Base-by-base conservation (phyloP, 345 rosid genomes). In the Acer campestre region DNA sequence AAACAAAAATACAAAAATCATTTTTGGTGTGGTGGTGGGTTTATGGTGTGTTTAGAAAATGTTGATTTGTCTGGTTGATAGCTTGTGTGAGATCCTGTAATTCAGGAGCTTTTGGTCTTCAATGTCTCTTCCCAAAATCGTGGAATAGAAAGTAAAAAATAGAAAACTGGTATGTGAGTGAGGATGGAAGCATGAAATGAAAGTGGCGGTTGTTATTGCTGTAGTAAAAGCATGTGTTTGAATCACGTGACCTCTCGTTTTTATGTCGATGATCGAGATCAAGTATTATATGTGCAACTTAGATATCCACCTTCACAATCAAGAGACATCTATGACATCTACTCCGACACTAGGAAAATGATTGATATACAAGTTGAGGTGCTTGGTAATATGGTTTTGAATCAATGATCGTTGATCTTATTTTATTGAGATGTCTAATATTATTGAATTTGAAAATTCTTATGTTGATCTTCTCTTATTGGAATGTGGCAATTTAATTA, bases 31-130 rank as follows among this genome's bases (percentile, higher is more conserved):
- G 59, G 58, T 46, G 17, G 23, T 80, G 77, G 61, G 67, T 46
- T 77, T 75, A 53, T 53, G 69, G 75, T 42, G 46, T 51, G 38
- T 78, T 78, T 80, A 75, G 77, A 70, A 53, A 55, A 80, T 13
- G n/a, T 48, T 11, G 44, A 62, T 74, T 74, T 51, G 65, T 74
- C 75, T 82, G 88, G 88, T 79, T 29, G 67, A 77, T 10, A 75
- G 75, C 68, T 78, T 3, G 17, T 53, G 66, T 22, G 17, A 78
- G 87, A 87, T 83, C 90, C 88, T 80, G 38, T 46, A 70, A 83
- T 80, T 76, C 77, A 80, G 90, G 90, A 38, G 62, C 18, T 64
- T 9, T 73, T 31, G 22, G 17, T 31, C 58, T 67, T 11, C 66
- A 59, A 59, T 64, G 31, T 27, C 11, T 58, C 67, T 74, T 73